Evolutionary conservation across 129 eudicot genomes (phyloP), one percentile per base, ranked within the genome.

Genomic region (Scalesia atractyloides): DNA sequence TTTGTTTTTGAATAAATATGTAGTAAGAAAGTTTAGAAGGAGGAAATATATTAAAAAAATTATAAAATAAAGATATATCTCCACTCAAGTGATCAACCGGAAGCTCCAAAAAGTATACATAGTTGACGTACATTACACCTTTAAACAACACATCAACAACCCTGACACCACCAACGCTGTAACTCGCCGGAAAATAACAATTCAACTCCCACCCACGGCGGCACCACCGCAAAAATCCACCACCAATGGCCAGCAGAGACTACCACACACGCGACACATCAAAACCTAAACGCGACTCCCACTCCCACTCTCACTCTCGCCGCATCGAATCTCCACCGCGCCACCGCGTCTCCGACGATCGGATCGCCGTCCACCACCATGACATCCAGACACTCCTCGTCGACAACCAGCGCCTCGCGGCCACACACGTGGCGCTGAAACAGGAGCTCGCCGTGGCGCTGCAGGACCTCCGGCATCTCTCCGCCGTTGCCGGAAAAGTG

Each of bases 321-420:
- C 57, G 70, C 26, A 44, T 73, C 43, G 83, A 73, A 47, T 69
- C 84, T 8, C 84, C 66, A 0, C 65, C 81, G 39, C 80, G 66
- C 33, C 70, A 72, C 5, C 73, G 73, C 64, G 20, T 53, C 72
- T 13, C 70, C 56, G 95, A 82, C 9, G 95, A 85, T 30, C 34
- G 34, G 34, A 2, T 30, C 46, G 10, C 46, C 46, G 10, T 9
- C 46, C 46, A 41, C 9, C 46, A 6, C 9, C 46, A 37, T 89
- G 80, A 10, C 63, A 84, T 90, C 71, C 90, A 94, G 73, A 7
- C 82, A 44, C 98, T 94, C 69, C 80, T 90, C 49, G 43, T 46
- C 19, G 97, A 94, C 87, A 90, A 90, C 69, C 95, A 88, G 22
- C 87, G 87, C 5, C 85, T 94, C 20, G 96, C 91, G 47, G 87